These are phyloP conservation scores for Paradendryphiella salina DNA, from an alignment of 2,329 filamentous ascomycete genomes.

Conservation along the genomic window DNA sequence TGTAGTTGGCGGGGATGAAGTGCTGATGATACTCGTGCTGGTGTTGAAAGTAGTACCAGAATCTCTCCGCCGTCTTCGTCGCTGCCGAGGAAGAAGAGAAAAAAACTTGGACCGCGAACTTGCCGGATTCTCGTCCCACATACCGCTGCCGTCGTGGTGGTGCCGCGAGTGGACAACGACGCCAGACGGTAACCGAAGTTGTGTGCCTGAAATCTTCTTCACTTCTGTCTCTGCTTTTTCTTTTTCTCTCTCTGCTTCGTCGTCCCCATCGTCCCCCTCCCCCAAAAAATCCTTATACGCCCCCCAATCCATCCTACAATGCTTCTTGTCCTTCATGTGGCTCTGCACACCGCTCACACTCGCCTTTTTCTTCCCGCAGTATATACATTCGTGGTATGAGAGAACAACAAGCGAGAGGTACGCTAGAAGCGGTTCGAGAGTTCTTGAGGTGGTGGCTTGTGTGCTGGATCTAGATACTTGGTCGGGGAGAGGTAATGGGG, in stretches of 20 bases:
- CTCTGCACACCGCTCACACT: constrained; percentile 6
- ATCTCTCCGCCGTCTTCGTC: too few relatives aligned
- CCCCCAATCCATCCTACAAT: neutral
- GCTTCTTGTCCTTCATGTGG: constrained; percentile 7
- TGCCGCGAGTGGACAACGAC: neutral
- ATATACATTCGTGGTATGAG: constrained; percentile 5
- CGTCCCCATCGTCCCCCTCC: neutral
- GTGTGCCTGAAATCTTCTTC: neutral
- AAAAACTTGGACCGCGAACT: neutral
- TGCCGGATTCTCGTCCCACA: too few relatives aligned
- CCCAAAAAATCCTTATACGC: neutral
- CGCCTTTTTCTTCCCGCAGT: neutral
- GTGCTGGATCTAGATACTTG: too few relatives aligned
- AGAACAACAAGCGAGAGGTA: neutral
- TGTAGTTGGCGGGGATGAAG: too few relatives aligned
- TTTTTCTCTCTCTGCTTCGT: neutral
- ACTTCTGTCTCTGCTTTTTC: neutral
- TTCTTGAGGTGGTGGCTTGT: neutral
- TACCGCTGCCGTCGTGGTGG: neutral
- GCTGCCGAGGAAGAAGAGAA: neutral
- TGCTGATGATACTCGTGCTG: too few relatives aligned
- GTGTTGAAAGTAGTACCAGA: too few relatives aligned
- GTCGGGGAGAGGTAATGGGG: too few relatives aligned
- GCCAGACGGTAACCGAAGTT: neutral
- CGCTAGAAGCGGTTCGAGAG: neutral